These are phyloP conservation scores for Physcomitrellopsis africana DNA, from an alignment of 225 moss, liverwort and hornwort genomes.

Conservation along the genomic window DNA sequence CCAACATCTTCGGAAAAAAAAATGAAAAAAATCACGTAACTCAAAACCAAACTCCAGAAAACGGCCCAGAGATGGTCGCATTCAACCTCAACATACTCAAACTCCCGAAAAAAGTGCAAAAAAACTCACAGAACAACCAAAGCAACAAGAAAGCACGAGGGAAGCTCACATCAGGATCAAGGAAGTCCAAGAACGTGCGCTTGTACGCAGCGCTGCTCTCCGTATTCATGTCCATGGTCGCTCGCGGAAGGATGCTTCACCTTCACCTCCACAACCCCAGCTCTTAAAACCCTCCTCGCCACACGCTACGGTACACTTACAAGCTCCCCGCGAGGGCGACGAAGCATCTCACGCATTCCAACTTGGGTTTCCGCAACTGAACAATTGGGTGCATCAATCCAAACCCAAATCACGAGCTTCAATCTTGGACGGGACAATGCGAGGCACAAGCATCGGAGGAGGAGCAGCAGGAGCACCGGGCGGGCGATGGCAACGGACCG, in stretches of 20 bases:
- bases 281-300: not conserved
- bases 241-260: not conserved
- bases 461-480: no score
- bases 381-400: not conserved
- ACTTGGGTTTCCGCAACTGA: not conserved
- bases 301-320: not conserved
- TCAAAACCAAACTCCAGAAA: not conserved
- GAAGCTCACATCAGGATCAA: conserved; percentile 69
- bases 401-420: not conserved
- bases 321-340: not conserved
- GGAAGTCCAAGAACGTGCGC: conserved; percentile 78
- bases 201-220: conserved; percentile 70
- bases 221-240: conserved; percentile 64
- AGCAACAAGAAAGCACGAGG: not conserved
- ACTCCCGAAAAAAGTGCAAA: not conserved
- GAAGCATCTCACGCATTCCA: not conserved
- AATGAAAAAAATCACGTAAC: not conserved
- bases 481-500: no score
- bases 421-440: no score
- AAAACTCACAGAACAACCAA: not conserved
- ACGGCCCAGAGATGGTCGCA: not conserved
- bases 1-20: not conserved
- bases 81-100: conserved; percentile 14
- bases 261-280: not conserved
- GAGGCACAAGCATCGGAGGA: no score